phyloP scores from a whole-genome alignment of 179 eudicot genomes.

The Beta corolliflora region DNA sequence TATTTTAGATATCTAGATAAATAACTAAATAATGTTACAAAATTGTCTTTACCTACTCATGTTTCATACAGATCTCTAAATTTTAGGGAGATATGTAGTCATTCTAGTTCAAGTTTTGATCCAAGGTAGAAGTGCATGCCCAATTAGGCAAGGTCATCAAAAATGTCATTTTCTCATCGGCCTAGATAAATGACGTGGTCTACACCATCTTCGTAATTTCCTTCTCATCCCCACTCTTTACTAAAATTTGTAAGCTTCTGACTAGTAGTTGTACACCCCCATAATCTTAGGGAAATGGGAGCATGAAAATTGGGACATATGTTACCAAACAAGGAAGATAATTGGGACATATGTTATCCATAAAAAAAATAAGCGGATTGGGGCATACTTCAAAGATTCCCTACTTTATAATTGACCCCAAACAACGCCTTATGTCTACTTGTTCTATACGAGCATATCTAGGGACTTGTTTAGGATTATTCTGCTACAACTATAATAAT shows the following conservation, averaged over 20 bases:
- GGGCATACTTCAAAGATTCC: constrained; percentile 26
- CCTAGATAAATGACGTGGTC: too few relatives aligned
- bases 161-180: too few relatives aligned
- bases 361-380: not conserved
- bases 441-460: not conserved
- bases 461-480: not conserved
- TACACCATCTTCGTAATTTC: not conserved
- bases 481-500: not conserved
- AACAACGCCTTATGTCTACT: constrained; percentile 2
- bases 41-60: too few relatives aligned
- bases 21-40: too few relatives aligned
- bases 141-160: too few relatives aligned
- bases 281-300: constrained; percentile 18
- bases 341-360: not conserved
- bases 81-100: too few relatives aligned
- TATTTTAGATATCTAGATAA: too few relatives aligned
- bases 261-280: constrained; percentile 7
- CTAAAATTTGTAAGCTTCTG: constrained; percentile 10
- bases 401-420: constrained; percentile 14
- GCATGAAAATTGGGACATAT: constrained; percentile 10
- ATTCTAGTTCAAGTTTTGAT: too few relatives aligned
- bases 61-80: too few relatives aligned
- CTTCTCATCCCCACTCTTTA: not conserved
- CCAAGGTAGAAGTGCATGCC: too few relatives aligned
- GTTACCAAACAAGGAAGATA: not conserved